Evolutionary conservation across 2,329 filamentous ascomycete species (phyloP), one percentile per base, ranked within the genome.

Genomic region (Blastomyces gilchristii): DNA sequence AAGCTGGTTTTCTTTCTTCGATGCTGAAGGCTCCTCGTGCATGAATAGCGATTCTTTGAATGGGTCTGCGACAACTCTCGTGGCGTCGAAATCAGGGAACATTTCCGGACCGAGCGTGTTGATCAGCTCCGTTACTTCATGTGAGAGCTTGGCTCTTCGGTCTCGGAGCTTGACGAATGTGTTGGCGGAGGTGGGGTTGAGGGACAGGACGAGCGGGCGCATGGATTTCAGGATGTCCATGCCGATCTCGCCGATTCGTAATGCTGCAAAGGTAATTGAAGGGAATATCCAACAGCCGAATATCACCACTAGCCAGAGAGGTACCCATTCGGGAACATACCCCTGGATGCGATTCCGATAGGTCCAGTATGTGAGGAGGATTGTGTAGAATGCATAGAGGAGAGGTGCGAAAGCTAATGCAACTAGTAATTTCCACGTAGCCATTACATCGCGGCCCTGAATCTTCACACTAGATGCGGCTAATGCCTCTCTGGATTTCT

Each of bases 151-250:
- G 34, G 84, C 87, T 61, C 94, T 86, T 65, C 85, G 82, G 67
- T 84, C 78, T 63, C 91, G 86, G 60, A 99, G 83, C 69, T 87
- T 88, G 66, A 90, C 84, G 58, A 99, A 85, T 63, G 88, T 90
- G 77, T 92, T 96, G 73, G 86, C 88, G 1, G 90, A 93, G 4
- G 86, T 86, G 1, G 94, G 94, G 69, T 89, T 88, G 70, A 97
- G 82, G 67, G 90, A 94, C 43, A 97, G 81, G 56, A 96, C 80
- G 11, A 99, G 83, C 6, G 94, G 94, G 11, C 91, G 85, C 18
- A 99, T 83, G 0, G 93, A 97, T 77, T 97, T 99, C 78, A 94
- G 80, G 63, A 99, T 97, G 72, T 99, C 94, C 91, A 99, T 97
- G 61, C 93, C 94, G n/a, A 96, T 88, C 77, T 99, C 94, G 57